Evolutionary conservation across 2,329 filamentous ascomycete genomes (phyloP), one percentile per base, ranked within the genome.

Genomic region (Penicillium sp.): DNA sequence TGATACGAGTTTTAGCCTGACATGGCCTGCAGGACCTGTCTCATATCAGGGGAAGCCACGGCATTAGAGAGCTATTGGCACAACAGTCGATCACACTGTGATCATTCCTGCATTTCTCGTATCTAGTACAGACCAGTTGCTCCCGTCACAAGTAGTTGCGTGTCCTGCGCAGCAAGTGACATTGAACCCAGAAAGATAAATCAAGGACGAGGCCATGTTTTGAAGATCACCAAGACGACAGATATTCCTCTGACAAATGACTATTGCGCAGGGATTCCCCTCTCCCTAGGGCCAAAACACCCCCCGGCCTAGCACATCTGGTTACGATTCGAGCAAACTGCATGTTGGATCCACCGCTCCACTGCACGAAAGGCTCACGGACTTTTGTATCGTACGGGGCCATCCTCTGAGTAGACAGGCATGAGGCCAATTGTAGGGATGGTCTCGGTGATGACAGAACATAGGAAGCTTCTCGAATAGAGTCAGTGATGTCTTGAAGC

Each of bases 321-420:
- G 13, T 24, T 48, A 28, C 26, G 42, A 33, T 38, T 57, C 45
- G 49, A 56, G 58, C 58, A 61, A 61, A 58, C 54, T 61, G 60
- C 61, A 63, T 51, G 46, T 55, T 50, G 61, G 60, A 58, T 64
- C 61, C 61, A 64, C 61, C 28, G 45, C 60, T 64, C 61, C 61
- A 64, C 61, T 49, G 50, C 49, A 42, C 18, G 10, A 28, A 26
- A 55, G 42, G 49, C 34, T 44, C 24, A n/a, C n/a, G 13, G 42
- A 7, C 31, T 28, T 26, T 24, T 42, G 21, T 23, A 42, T 15
- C 33, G n/a, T 18, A 36, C n/a, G 9, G 10, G 21, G 7, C 34
- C 18, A 23, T 49, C 9, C 26, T n/a, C 38, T 29, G 29, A 47
- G 43, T 53, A 24, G 52, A 48, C 24, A 45, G 41, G 29, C 46